Evolutionary conservation across 257 asterid species (phyloP).

Genomic region (Solanum arcanum): DNA sequence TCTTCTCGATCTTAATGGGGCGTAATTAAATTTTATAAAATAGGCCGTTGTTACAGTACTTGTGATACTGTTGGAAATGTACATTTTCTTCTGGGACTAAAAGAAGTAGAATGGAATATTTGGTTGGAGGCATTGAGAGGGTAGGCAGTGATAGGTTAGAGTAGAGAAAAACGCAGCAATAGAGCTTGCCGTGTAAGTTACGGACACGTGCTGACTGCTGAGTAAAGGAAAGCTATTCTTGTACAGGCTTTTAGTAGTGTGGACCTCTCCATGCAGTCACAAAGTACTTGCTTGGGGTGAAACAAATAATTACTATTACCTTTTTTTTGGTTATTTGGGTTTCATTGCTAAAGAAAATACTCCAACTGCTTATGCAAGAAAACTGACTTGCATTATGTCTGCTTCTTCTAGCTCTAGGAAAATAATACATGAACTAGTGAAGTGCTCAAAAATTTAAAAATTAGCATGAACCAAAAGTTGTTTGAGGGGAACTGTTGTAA

Average conservation of each 20-base stretch:
- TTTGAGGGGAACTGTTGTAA: not conserved
- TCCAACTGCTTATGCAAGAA: not conserved
- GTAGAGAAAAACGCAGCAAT: not conserved
- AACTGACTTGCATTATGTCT: not conserved
- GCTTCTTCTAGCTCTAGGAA: not conserved
- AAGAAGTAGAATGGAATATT: not conserved
- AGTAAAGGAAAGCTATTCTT: constrained; percentile 7
- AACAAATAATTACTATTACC: not conserved
- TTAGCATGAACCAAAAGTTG: not conserved
- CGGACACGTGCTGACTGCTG: constrained; percentile 29
- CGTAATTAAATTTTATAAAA: not conserved
- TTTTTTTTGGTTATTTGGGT: not conserved
- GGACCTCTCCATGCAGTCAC: constrained; percentile 6
- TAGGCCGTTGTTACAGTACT: not conserved
- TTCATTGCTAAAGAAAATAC: not conserved
- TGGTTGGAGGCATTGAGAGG: not conserved
- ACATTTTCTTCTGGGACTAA: not conserved
- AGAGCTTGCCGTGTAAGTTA: constrained; percentile 43
- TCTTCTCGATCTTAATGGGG: not conserved
- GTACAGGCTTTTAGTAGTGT: constrained; percentile 8
- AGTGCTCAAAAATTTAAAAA: not conserved
- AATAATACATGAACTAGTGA: not conserved
- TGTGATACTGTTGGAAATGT: not conserved
- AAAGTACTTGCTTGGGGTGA: constrained; percentile 10
- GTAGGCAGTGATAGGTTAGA: not conserved